These are phyloP conservation scores for Backusella sp. DNA, from an alignment of 192 early-diverging fungal species.

Conservation along the genomic window DNA sequence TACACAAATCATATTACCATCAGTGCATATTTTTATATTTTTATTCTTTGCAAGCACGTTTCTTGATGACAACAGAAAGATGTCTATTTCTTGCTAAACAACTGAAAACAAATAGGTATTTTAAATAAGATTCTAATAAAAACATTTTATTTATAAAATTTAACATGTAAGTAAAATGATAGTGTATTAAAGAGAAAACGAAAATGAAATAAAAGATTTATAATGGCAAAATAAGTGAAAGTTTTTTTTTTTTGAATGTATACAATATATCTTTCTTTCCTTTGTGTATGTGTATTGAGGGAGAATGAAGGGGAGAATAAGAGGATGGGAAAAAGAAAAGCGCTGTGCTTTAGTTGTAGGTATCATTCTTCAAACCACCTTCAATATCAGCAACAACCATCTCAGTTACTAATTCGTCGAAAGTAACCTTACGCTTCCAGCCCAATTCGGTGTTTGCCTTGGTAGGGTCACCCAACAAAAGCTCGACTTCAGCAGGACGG, in stretches of 20 bases:
- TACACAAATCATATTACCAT: not conserved
- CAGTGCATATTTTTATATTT: not conserved
- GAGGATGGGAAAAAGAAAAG: not conserved
- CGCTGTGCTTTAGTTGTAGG: not conserved
- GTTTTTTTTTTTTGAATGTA: not conserved
- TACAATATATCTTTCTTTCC: not conserved
- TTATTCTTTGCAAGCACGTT: not conserved
- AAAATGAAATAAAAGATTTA: not conserved
- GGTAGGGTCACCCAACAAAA: constrained; percentile 68
- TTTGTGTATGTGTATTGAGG: not conserved
- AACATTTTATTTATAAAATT: constrained; percentile 7
- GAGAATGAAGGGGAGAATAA: not conserved
- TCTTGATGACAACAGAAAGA: not conserved
- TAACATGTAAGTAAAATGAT: constrained; percentile 1
- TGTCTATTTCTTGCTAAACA: not conserved
- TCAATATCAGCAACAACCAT: constrained; percentile 65
- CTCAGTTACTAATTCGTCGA: constrained; percentile 66
- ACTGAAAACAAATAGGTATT: not conserved
- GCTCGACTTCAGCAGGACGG: constrained; percentile 78
- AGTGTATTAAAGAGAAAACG: not conserved
- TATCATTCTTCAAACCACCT: constrained; percentile 23
- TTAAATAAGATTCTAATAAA: constrained; percentile 8
- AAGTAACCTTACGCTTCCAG: constrained; percentile 69
- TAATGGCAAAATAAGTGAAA: not conserved
- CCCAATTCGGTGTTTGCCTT: constrained; percentile 64